phyloP scores from a whole-genome alignment of 2,329 filamentous ascomycete genomes.

The Trichoderma cornu-damae region DNA sequence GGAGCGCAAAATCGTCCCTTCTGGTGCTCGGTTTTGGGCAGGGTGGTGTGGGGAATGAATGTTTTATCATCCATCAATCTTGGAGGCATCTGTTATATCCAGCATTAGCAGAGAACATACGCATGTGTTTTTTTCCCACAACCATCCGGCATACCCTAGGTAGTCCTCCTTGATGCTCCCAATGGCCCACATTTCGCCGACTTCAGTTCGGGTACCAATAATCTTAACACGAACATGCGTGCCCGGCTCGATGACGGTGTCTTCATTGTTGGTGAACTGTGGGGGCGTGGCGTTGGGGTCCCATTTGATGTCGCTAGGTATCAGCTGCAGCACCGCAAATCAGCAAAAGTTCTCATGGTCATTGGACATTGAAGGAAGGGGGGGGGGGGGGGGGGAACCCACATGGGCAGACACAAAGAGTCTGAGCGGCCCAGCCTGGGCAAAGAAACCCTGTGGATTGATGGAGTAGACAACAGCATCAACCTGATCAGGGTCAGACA shows the following conservation, averaged over 20 bases:
- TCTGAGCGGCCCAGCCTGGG: slow-evolving; percentile 70
- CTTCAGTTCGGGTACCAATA: slow-evolving; percentile 87
- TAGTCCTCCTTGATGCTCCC: slow-evolving; percentile 91
- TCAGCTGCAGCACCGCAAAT: slow-evolving; percentile 55
- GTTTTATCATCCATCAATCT: slow-evolving; percentile 19
- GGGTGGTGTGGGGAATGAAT: not conserved
- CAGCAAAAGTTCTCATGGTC: not conserved
- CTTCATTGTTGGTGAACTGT: slow-evolving; percentile 91
- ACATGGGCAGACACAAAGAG: slow-evolving; percentile 81
- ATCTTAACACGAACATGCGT: slow-evolving; percentile 93
- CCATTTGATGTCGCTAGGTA: slow-evolving; percentile 87
- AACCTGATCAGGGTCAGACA: slow-evolving; percentile 55
- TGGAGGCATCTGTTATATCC: slow-evolving; percentile 21
- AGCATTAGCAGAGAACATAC: slow-evolving; percentile 25
- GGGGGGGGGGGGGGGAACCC: too few species aligned
- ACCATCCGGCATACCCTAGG: slow-evolving; percentile 48
- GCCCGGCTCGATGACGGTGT: slow-evolving; percentile 87
- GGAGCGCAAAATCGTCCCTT: not conserved
- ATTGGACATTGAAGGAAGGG: not conserved
- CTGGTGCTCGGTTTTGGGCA: not conserved
- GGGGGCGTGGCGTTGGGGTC: slow-evolving; percentile 95
- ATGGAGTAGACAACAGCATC: slow-evolving; percentile 91
- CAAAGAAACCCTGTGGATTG: slow-evolving; percentile 88
- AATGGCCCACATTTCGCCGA: slow-evolving; percentile 93
- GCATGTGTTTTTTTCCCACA: slow-evolving; percentile 21